Evolutionary conservation across 2,329 filamentous ascomycete genomes (phyloP), one percentile per base, ranked within the genome.

Genomic region (Scedosporium apiospermum): DNA sequence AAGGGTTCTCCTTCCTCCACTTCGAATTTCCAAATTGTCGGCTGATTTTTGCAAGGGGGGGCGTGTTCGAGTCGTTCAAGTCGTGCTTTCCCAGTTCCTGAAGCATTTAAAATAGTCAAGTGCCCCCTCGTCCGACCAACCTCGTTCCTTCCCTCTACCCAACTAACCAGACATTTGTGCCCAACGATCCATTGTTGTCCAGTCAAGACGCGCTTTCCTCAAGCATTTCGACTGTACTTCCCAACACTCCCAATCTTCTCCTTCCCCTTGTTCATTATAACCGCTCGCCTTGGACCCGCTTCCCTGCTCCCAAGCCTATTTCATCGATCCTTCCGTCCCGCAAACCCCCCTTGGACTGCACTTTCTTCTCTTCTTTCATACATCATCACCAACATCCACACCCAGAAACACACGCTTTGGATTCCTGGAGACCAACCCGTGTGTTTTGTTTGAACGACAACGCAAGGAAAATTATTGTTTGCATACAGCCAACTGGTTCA

Each of bases 21-120:
- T 27, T 42, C 58, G 10, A 6, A n/a, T 60, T 30, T 53, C 59
- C 51, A 30, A 30, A 38, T 14, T 27, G 26, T 61, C 59, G 26
- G 26, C 26, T 53, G 42, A 51, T 51, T 61, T 23, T 30, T 53
- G 59, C 59, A 51, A 51, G 44, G 38, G 18, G 18, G 27, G 21
- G 44, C 18, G 51, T 23, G 51, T 38, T 38, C 10, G 10, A 38
- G 34, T 55, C 18, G 18, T 14, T 14, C 2, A 23, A 26, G 51
- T 55, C 51, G 51, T 23, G 18, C 27, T 58, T 58, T 21, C 27
- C 27, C 26, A 30, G 30, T 34, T 16, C 53, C 23, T 34, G n/a
- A 6, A 23, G 26, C 49, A 61, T 61, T 61, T 82, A 82, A 82
- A 82, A 80, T 75, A 77, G 76, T 75, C 75, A 73, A 70, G 71